Evolutionary conservation across 148 eudicot species (phyloP), one percentile per base, ranked within the genome.

Genomic region (Hydrangea macrophylla): DNA sequence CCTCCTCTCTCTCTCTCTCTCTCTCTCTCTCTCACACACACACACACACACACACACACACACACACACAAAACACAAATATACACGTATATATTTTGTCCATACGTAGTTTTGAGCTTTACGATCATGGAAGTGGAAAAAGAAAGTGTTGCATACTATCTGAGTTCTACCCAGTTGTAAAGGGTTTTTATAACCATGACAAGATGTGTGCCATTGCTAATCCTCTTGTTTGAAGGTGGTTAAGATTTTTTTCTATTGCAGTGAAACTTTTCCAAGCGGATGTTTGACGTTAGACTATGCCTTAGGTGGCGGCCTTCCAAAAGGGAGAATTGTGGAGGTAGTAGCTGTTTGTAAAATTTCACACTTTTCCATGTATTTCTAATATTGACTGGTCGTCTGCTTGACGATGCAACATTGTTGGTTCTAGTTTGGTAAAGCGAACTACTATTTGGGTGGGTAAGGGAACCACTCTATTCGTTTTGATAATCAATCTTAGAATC

Each of bases 221-320:
- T 67, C 25, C 9, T 66, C 45, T 48, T 48, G 6, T 8, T 67
- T 17, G 50, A 23, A 30, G 70, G 30, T 20, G 7, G 57, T 58
- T 58, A 17, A 60, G 35, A 27, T 40, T 77, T 65, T n/a, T 48
- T 28, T 69, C 39, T 60, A 57, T 69, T 82, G 75, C 78, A 93
- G 98, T 73, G 98, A 93, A 86, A 93, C 98, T 42, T 93, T 93
- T 80, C 98, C 98, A 18, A 93, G 98, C 79, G 98, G 98, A 55
- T 90, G 96, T 78, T 79, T 93, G 82, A 86, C 96, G 12, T 81
- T 93, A 62, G 98, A 93, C 86, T 86, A 88, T 77, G 98, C 98
- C 44, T 79, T 93, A 60, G 98, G 96, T 56, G 98, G 98, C 63
- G 98, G 98, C 63, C 84, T 92, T 54, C 98, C 98, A 18, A 90